These are phyloP conservation scores for Royoungia palumana DNA, from an alignment of 768 basidiomycete species.

Conservation along the genomic window DNA sequence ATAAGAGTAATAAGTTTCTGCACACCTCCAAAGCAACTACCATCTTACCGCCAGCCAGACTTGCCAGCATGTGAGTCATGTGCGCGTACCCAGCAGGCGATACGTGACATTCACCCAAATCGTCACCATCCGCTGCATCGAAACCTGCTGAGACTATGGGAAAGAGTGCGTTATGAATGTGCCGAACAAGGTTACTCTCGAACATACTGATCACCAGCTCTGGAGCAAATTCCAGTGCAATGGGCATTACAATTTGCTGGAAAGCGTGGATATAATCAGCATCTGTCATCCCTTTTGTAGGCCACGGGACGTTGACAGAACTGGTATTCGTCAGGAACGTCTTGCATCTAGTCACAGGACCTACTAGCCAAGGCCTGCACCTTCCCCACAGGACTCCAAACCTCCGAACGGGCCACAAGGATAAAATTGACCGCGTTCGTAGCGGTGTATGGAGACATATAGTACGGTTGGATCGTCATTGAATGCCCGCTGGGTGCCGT, in stretches of 20 bases:
- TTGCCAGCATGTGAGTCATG: constrained; percentile 96
- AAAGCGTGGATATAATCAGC: constrained; percentile 97
- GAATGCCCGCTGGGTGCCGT: constrained; percentile 96
- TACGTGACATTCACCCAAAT: constrained; percentile 87
- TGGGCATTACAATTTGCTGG: constrained; percentile 94
- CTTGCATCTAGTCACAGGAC: constrained; percentile 28
- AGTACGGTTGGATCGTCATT: constrained; percentile 88
- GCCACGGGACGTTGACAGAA: constrained; percentile 97
- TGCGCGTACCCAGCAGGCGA: constrained; percentile 93
- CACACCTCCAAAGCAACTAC: constrained; percentile 91
- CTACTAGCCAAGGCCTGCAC: constrained; percentile 81
- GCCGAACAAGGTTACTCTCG: neutral
- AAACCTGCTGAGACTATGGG: constrained; percentile 91
- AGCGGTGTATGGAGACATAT: constrained; percentile 94
- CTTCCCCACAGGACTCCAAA: constrained; percentile 82
- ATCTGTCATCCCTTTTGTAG: constrained; percentile 81
- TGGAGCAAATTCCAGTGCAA: constrained; percentile 93
- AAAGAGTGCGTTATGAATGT: neutral
- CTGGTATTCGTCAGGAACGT: constrained; percentile 38
- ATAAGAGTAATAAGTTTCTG: constrained; percentile 4
- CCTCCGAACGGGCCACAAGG: constrained; percentile 90
- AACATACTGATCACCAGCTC: constrained; percentile 91
- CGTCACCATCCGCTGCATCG: constrained; percentile 92
- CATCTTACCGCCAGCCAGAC: constrained; percentile 82
- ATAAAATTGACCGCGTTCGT: constrained; percentile 89